Percentiles rank a stretch among this genome's conserved stretches.
These are phyloP conservation scores for Leucoagaricus sp. DNA, from an alignment of 1,284 basidiomycete genomes.

Conservation along the genomic window DNA sequence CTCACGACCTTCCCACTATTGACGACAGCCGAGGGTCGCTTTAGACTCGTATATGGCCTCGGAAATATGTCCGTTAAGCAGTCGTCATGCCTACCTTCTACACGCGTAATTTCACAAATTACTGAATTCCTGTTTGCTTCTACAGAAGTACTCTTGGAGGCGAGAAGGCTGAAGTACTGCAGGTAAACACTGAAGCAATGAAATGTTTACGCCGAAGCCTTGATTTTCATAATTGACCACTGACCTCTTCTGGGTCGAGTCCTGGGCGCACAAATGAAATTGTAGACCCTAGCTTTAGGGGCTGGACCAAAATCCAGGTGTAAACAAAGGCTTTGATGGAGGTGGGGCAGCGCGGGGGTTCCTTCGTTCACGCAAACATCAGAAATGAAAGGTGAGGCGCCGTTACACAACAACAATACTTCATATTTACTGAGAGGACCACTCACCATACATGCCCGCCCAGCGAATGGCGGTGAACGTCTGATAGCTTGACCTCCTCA, in stretches of 20 bases:
- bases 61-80: slow-evolving; percentile 3
- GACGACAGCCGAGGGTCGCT: too few relatives aligned
- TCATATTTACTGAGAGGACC: too few relatives aligned
- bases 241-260: not conserved
- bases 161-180: too few relatives aligned
- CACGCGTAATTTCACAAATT: too few relatives aligned
- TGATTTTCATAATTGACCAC: not conserved
- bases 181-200: too few relatives aligned
- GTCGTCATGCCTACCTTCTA: not conserved
- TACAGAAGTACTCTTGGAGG: too few relatives aligned
- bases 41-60: too few relatives aligned
- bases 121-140: too few relatives aligned
- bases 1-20: too few relatives aligned
- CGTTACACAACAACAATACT: too few relatives aligned
- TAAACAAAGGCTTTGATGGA: slow-evolving; percentile 2
- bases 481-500: not conserved
- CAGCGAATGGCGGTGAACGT: not conserved
- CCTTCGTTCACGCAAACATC: too few relatives aligned
- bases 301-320: slow-evolving; percentile 2
- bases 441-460: not conserved
- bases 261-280: not conserved
- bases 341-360: not conserved
- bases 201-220: not conserved
- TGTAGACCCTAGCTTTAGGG: not conserved
- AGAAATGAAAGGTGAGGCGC: too few relatives aligned